Evolutionary conservation across 805 yeast genomes (phyloP), one percentile per base, ranked within the genome.

Genomic region (Monosporozyma servazzii): DNA sequence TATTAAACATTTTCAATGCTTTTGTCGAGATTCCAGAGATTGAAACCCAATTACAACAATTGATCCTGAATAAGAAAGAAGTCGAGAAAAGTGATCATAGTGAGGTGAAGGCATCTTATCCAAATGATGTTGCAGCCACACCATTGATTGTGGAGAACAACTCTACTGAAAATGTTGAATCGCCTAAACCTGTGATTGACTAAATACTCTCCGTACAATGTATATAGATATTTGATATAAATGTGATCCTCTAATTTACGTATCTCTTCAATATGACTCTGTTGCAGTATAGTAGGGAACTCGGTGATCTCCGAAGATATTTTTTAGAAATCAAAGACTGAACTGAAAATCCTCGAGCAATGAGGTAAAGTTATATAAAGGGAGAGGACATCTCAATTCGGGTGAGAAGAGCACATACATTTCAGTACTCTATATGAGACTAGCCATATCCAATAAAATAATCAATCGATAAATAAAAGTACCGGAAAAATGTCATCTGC

Each of bases 21-120:
- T 69, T 65, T 49, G 64, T 72, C 5, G 75, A 71, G n/a, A 67
- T 65, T 45, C 66, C 69, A 17, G 63, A 63, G 25, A 66, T 72
- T 21, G 77, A 73, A 48, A 60, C 57, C 21, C 68, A 65, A 48
- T 54, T 73, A 51, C 75, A 73, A 51, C 65, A 65, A 18, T 55
- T 73, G 47, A 71, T 73, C 3, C 57, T 64, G 2, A 61, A 59
- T 20, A 73, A 73, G 59, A 71, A 71, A 51, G 57, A 53, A 3
- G 53, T 70, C 27, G 72, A 66, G 42, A 30, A 25, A 13, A 17
- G 23, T 33, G 43, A 27, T 3, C 36, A 31, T 10, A 6, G 31
- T 17, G 37, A 31, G 20, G 13, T 27, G 18, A 27, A 10, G 6
- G 5, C 39, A 2, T 9, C 43, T 15, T 7, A 11, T 18, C 30